Percentiles rank a stretch among this genome's conserved stretches.
Evolutionary conservation across 148 eudicot genomes (phyloP).

Genomic region (Fallopia convolvulus): DNA sequence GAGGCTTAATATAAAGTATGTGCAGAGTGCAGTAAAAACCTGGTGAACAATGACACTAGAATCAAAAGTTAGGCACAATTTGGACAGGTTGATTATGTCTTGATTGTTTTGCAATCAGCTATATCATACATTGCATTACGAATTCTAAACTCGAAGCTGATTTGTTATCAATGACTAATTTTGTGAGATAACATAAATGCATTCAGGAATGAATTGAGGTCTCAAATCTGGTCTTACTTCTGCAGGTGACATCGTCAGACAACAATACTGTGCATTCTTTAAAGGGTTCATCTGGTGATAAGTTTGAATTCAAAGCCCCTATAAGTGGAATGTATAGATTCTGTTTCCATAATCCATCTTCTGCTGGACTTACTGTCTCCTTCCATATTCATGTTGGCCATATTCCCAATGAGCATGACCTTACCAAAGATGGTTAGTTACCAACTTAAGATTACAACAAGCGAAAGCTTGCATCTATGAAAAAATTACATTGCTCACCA

Average conservation of each 20-base stretch:
- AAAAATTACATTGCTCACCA: conserved; percentile 36
- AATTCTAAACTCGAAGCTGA: no score
- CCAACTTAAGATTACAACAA: neutral
- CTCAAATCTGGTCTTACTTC: conserved; percentile 7
- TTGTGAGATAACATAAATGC: neutral
- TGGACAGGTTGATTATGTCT: neutral
- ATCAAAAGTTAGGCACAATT: neutral
- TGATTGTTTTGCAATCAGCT: neutral
- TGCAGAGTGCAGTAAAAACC: neutral
- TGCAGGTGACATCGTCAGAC: conserved; percentile 47
- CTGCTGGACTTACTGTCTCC: conserved; percentile 44
- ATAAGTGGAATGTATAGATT: conserved; percentile 53
- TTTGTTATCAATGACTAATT: no score
- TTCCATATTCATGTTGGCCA: conserved; percentile 63
- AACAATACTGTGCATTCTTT: conserved; percentile 30
- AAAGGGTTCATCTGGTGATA: conserved; percentile 54
- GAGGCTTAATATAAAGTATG: neutral
- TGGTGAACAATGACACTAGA: neutral
- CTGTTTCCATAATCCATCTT: conserved; percentile 47
- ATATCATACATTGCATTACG: no score
- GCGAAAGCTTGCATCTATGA: neutral
- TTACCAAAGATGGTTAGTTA: conserved; percentile 89
- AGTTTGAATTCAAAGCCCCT: conserved; percentile 51
- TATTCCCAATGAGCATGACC: conserved; percentile 47
- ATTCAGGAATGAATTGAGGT: neutral